Evolutionary conservation across 2,329 filamentous ascomycete genomes (phyloP).

Genomic region (Stachybotrys elegans): DNA sequence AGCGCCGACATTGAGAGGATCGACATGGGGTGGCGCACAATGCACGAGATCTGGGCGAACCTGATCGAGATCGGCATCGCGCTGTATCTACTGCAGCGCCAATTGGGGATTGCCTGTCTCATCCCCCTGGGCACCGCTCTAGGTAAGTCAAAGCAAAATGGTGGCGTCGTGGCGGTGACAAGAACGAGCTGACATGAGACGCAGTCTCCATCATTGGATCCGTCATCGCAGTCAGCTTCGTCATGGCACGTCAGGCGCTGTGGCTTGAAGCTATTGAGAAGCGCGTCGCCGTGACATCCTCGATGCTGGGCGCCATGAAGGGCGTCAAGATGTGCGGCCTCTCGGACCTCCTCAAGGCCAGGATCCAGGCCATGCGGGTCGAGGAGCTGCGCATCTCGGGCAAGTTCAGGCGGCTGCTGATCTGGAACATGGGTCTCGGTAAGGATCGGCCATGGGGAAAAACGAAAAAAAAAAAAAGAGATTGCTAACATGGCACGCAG

Average conservation of each 20-base stretch:
- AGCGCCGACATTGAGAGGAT: constrained; percentile 38
- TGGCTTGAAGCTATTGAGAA: constrained; percentile 23
- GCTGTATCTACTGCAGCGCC: constrained; percentile 38
- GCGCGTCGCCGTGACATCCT: constrained; percentile 19
- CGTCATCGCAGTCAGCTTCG: constrained; percentile 17
- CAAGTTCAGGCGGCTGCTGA: constrained; percentile 15
- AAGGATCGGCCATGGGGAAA: constrained; percentile 4
- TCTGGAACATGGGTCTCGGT: constrained; percentile 15
- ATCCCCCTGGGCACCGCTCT: constrained; percentile 34
- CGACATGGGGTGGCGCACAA: constrained; percentile 22
- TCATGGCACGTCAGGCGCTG: constrained; percentile 17
- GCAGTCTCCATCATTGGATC: constrained; percentile 17
- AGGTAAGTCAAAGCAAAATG: constrained; percentile 9
- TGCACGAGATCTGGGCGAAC: constrained; percentile 37
- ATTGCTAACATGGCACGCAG: constrained; percentile 2
- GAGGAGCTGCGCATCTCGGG: constrained; percentile 14
- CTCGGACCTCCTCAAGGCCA: constrained; percentile 9
- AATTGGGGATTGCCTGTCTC: constrained; percentile 39
- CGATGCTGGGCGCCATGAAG: constrained; percentile 23
- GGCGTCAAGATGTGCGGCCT: constrained; percentile 27
- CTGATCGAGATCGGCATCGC: constrained; percentile 36
- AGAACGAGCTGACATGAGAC: too few species aligned
- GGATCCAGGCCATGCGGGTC: constrained; percentile 12
- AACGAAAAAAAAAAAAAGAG: not conserved
- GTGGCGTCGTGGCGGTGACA: too few species aligned